A percentile compares a stretch with the other conserved stretches of the same genome.
phyloP scores from a whole-genome alignment of 2,329 filamentous ascomycete genomes.

The Teratosphaeriaceae sp. region DNA sequence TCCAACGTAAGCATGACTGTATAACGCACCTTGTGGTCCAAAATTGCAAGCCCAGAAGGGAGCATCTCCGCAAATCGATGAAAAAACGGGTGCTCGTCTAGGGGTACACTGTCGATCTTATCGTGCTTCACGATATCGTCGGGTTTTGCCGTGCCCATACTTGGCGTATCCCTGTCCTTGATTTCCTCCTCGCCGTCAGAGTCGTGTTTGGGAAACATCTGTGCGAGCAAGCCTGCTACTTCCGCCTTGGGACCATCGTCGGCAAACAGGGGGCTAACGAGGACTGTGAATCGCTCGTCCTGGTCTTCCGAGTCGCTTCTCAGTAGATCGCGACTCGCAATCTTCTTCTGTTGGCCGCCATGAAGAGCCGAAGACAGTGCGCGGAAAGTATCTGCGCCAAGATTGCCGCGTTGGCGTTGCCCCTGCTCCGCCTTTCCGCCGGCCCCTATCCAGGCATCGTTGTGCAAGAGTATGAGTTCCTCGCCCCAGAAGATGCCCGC shows the following conservation, averaged over 20 bases:
- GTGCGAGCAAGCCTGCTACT: constrained; percentile 9
- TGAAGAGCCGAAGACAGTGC: constrained; percentile 28
- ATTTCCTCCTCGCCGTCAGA: background rate
- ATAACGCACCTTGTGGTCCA: constrained; percentile 29
- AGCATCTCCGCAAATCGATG: constrained; percentile 40
- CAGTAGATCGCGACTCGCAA: constrained; percentile 16
- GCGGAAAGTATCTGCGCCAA: constrained; percentile 29
- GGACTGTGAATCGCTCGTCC: constrained; percentile 12
- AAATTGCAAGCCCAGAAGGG: constrained; percentile 40
- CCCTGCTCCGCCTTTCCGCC: constrained; percentile 31
- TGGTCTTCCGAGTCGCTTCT: constrained; percentile 1
- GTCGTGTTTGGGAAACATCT: constrained; percentile 7
- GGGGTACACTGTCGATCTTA: constrained; percentile 15
- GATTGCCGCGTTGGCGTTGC: constrained; percentile 24
- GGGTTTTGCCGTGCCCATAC: background rate
- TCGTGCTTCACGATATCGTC: background rate
- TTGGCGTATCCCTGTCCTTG: background rate
- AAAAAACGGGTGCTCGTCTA: constrained; percentile 37
- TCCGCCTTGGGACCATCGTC: background rate
- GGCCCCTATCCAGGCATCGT: constrained; percentile 35
- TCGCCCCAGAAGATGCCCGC: constrained; percentile 38
- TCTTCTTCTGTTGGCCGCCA: constrained; percentile 16
- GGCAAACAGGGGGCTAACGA: constrained; percentile 20
- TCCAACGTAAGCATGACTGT: constrained; percentile 4
- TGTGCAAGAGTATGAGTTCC: constrained; percentile 34